These are phyloP conservation scores for Gracilaria domingensis DNA, from an alignment of 23 red algal species.

Conservation along the genomic window DNA sequence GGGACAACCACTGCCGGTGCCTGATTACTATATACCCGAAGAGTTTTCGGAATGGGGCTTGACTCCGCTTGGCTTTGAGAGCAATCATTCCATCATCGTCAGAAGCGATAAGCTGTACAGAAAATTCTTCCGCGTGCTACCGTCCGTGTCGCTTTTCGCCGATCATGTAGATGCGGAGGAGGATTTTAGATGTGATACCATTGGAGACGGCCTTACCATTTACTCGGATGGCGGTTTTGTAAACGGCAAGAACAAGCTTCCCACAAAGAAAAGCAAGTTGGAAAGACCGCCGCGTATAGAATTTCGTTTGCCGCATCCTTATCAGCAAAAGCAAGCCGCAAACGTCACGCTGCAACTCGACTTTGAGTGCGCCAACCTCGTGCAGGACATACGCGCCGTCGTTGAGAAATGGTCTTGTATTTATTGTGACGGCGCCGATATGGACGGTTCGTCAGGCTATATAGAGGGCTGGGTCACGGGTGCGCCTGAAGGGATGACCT, in stretches of 20 bases:
- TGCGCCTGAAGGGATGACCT: slow-evolving; percentile 8
- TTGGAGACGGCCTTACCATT: slow-evolving; percentile 28
- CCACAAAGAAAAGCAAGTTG: slow-evolving; percentile 16
- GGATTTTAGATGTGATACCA: slow-evolving; percentile 38
- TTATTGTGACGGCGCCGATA: slow-evolving; percentile 75
- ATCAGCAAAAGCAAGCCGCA: slow-evolving; percentile 13
- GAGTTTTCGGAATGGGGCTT: slow-evolving; percentile 79
- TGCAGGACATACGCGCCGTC: slow-evolving; percentile 26
- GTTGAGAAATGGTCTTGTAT: slow-evolving; percentile 54
- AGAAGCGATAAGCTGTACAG: slow-evolving; percentile 52
- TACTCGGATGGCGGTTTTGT: slow-evolving; percentile 54
- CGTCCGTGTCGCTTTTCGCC: slow-evolving; percentile 57
- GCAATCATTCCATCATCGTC: slow-evolving; percentile 70
- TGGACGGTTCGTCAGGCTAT: slow-evolving; percentile 71
- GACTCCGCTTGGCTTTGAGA: slow-evolving; percentile 72
- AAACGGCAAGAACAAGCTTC: slow-evolving; percentile 4
- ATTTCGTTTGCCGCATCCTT: slow-evolving; percentile 52
- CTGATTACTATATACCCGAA: slow-evolving; percentile 69
- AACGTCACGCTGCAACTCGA: slow-evolving; percentile 41
- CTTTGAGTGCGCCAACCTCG: slow-evolving; percentile 35
- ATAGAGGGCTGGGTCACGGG: slow-evolving; percentile 62
- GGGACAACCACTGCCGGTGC: slow-evolving; percentile 45
- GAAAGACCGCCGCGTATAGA: slow-evolving; percentile 23
- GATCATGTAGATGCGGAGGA: slow-evolving; percentile 76
- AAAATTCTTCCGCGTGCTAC: slow-evolving; percentile 72